These are phyloP conservation scores for Musa schizocarpa DNA, from an alignment of 176 grass and related monocot species.

Conservation along the genomic window DNA sequence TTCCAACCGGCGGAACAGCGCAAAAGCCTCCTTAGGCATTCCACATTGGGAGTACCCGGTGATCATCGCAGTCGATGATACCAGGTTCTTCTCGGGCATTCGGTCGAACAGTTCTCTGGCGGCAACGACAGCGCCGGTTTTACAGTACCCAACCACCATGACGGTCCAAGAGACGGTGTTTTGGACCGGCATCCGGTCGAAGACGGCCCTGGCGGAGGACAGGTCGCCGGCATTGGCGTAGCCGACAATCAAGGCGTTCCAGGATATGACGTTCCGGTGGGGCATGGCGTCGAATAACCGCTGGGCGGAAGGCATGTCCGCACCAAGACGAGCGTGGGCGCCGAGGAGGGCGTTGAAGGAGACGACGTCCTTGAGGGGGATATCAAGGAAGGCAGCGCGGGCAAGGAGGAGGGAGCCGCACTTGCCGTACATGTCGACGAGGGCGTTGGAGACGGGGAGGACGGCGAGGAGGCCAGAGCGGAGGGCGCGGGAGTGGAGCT, in stretches of 20 bases:
- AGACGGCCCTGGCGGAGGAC: conserved; percentile 25
- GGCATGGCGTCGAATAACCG: conserved; percentile 44
- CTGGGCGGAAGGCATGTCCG: conserved; percentile 20
- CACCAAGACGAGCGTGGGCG: conserved; percentile 41
- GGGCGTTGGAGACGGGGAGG: conserved; percentile 55
- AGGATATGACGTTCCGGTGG: conserved; percentile 43
- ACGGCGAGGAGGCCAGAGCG: conserved; percentile 40
- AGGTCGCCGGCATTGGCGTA: conserved; percentile 50
- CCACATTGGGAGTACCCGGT: conserved; percentile 56
- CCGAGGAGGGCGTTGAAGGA: conserved; percentile 59
- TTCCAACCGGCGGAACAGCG: conserved; percentile 33
- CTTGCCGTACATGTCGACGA: conserved; percentile 65
- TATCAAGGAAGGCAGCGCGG: conserved; percentile 32
- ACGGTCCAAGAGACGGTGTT: conserved; percentile 39
- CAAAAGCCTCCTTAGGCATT: conserved; percentile 34
- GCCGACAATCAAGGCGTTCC: conserved; percentile 63
- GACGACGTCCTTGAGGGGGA: conserved; percentile 34
- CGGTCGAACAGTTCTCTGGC: conserved; percentile 44
- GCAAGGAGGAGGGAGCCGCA: conserved; percentile 36
- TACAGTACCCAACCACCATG: conserved; percentile 42
- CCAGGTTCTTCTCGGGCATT: conserved; percentile 48
- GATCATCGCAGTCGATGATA: conserved; percentile 53
- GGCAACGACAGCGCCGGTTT: conserved; percentile 14
- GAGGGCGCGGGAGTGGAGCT: conserved; percentile 46
- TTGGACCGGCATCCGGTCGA: conserved; percentile 46